A percentile compares a stretch with the other conserved stretches of the same genome.
phyloP scores from a whole-genome alignment of 78 protist genomes.

The Guillardia theta region DNA sequence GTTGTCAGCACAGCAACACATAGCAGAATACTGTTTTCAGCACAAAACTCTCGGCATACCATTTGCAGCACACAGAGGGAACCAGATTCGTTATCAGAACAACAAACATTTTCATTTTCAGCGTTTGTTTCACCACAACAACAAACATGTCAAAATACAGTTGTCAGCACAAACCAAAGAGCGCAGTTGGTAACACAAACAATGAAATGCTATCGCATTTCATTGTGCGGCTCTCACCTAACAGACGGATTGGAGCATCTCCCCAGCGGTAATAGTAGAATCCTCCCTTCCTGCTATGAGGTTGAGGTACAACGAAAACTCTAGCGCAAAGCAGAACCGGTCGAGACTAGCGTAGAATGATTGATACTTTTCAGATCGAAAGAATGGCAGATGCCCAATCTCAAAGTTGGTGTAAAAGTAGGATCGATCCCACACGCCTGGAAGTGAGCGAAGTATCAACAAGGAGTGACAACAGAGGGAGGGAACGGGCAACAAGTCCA shows the following conservation, averaged over 20 bases:
- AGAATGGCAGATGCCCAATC: background rate
- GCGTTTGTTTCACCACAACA: no score
- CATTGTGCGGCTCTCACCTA: no score
- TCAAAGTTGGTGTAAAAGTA: constrained; percentile 22
- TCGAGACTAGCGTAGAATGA: background rate
- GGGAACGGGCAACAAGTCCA: background rate
- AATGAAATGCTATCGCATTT: no score
- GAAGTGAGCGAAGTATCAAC: background rate
- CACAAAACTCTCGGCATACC: no score
- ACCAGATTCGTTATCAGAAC: no score
- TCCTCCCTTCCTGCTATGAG: background rate
- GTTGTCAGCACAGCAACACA: no score
- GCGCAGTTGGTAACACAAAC: no score
- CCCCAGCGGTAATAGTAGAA: constrained; percentile 28
- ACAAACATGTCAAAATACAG: no score
- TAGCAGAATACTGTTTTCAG: background rate
- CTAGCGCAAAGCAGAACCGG: background rate
- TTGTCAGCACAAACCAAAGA: no score
- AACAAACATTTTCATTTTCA: no score
- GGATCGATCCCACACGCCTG: background rate
- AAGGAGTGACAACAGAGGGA: background rate
- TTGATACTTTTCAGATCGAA: background rate
- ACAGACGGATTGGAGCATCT: background rate
- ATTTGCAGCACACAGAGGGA: no score
- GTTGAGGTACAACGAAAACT: background rate